Evolutionary conservation across 2,329 filamentous ascomycete genomes (phyloP).

Genomic region (Malbranchea cinnamomea): DNA sequence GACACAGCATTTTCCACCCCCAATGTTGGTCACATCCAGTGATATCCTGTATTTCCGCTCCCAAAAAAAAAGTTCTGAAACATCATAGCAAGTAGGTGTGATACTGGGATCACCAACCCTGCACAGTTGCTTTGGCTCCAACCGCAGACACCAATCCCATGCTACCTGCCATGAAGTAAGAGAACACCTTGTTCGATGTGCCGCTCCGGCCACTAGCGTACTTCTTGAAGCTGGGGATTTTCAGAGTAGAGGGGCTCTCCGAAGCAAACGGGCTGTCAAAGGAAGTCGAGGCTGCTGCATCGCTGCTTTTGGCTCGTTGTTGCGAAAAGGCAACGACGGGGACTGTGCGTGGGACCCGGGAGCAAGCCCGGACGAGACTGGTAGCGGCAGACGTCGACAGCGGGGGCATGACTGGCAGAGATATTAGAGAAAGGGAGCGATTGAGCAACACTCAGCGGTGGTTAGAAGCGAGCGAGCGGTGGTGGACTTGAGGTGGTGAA

Average conservation of each 20-base stretch:
- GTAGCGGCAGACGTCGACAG: constrained; percentile 54
- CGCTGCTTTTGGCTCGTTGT: constrained; percentile 21
- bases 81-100: no score
- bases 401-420: constrained; percentile 43
- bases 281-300: constrained; percentile 19
- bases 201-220: constrained; percentile 60
- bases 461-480: constrained; percentile 5
- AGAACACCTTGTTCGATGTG: constrained; percentile 70
- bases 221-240: constrained; percentile 78
- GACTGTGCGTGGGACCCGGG: constrained; percentile 28
- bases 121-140: constrained; percentile 93
- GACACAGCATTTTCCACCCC: no score
- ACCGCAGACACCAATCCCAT: constrained; percentile 85
- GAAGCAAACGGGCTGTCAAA: constrained; percentile 43
- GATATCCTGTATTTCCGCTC: background rate
- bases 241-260: constrained; percentile 39
- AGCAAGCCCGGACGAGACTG: constrained; percentile 44
- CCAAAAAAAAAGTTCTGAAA: no score
- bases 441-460: constrained; percentile 16
- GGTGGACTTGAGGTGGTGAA: constrained; percentile 11
- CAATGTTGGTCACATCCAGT: constrained; percentile 2
- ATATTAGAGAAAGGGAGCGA: constrained; percentile 13
- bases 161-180: constrained; percentile 96
- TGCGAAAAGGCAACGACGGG: constrained; percentile 23
- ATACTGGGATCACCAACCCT: no score